A percentile compares a stretch with the other conserved stretches of the same genome.
phyloP scores from a whole-genome alignment of 2,329 filamentous ascomycete species.

The Trichoderma sp. region DNA sequence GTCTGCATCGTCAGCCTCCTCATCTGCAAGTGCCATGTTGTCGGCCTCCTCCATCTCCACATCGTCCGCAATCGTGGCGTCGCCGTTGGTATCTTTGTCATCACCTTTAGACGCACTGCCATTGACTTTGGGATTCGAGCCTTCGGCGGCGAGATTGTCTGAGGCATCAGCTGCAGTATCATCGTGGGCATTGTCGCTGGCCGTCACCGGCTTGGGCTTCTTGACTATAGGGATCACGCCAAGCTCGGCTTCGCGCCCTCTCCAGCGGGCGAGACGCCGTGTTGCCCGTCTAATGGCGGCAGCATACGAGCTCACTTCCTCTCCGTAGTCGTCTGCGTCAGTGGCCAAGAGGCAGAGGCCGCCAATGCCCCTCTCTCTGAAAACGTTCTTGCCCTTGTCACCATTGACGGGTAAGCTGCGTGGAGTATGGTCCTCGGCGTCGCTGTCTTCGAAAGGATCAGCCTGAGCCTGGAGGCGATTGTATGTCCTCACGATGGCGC shows the following conservation, averaged over 20 bases:
- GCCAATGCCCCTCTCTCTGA: constrained; percentile 60
- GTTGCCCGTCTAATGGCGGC: constrained; percentile 64
- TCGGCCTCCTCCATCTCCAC: constrained; percentile 54
- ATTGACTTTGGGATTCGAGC: constrained; percentile 17
- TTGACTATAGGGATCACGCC: constrained; percentile 53
- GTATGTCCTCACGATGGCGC: constrained; percentile 67
- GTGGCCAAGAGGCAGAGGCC: constrained; percentile 62
- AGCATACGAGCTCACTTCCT: constrained; percentile 68
- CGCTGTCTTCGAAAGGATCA: constrained; percentile 63
- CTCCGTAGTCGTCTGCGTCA: constrained; percentile 74
- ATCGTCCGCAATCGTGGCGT: constrained; percentile 52
- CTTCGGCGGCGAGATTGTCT: constrained; percentile 18
- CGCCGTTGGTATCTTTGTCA: constrained; percentile 43
- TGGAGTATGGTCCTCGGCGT: constrained; percentile 54
- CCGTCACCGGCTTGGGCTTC: constrained; percentile 37
- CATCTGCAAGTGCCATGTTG: constrained; percentile 43
- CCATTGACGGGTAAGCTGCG: constrained; percentile 37
- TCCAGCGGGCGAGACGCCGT: constrained; percentile 71
- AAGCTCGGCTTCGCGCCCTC: constrained; percentile 46
- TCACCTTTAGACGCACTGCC: constrained; percentile 9
- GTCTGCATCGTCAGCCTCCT: constrained; percentile 48
- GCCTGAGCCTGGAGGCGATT: constrained; percentile 60
- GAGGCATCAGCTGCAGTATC: constrained; percentile 35
- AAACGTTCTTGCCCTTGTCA: constrained; percentile 41
- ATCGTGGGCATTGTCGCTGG: constrained; percentile 31